These are phyloP conservation scores for Lanmaoa rubissima DNA, from an alignment of 768 basidiomycete genomes.

Conservation along the genomic window DNA sequence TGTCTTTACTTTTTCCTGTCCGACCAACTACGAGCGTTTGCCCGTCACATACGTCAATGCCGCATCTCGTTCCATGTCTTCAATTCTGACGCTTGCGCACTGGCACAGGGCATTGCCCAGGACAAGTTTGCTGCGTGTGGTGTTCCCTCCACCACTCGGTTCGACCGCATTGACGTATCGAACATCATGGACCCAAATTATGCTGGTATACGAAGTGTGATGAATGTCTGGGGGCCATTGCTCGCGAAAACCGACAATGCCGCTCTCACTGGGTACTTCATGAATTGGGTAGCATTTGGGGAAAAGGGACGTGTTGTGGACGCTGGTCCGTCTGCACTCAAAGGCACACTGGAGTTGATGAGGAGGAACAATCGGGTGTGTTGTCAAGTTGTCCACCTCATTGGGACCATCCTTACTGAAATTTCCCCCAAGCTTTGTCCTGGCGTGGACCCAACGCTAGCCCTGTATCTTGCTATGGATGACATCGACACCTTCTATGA, in stretches of 20 bases:
- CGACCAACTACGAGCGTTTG: slow-evolving; percentile 39
- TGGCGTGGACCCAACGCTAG: background rate
- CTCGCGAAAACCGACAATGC: slow-evolving; percentile 33
- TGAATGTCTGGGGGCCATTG: slow-evolving; percentile 39
- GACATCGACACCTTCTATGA: slow-evolving; percentile 34
- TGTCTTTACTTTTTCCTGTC: slow-evolving; percentile 49
- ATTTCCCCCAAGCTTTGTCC: slow-evolving; percentile 7
- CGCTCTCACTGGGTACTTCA: slow-evolving; percentile 42
- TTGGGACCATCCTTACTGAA: background rate
- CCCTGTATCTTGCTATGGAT: slow-evolving; percentile 6
- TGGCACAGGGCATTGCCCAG: slow-evolving; percentile 37
- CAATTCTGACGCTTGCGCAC: slow-evolving; percentile 38
- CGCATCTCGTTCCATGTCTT: slow-evolving; percentile 35
- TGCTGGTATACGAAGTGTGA: slow-evolving; percentile 35
- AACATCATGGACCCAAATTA: slow-evolving; percentile 47
- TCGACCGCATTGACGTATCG: slow-evolving; percentile 50
- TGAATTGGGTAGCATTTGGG: slow-evolving; percentile 42
- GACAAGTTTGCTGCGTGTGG: slow-evolving; percentile 15
- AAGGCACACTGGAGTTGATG: slow-evolving; percentile 11
- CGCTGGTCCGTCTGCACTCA: background rate
- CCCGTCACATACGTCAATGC: slow-evolving; percentile 33
- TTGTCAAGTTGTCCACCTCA: background rate
- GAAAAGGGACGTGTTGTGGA: slow-evolving; percentile 3
- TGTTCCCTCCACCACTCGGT: slow-evolving; percentile 28
- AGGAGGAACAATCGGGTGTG: slow-evolving; percentile 15